Conservation (phyloP, 2,329 filamentous ascomycete genomes). For the Pseudocercospora eumusae region DNA sequence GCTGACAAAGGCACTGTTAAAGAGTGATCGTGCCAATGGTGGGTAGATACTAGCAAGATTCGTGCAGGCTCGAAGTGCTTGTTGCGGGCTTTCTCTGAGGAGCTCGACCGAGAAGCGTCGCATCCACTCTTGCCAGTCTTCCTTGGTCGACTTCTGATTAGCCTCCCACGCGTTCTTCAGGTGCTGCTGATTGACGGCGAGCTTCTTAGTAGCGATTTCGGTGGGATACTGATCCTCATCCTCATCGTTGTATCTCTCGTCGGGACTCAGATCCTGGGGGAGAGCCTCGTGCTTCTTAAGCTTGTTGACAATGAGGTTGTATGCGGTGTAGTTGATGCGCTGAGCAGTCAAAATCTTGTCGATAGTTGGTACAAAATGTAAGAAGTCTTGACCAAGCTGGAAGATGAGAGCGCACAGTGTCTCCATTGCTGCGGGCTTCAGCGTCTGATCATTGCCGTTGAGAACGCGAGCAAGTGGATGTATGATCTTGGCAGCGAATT, state of each 20-base stretch:
- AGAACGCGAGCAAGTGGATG: conserved; percentile 87
- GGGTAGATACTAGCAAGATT: conserved; percentile 88
- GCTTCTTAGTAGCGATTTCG: conserved; percentile 86
- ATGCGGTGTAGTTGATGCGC: conserved; percentile 85
- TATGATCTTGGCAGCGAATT: conserved; percentile 94
- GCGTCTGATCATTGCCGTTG: conserved; percentile 66
- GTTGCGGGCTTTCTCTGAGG: conserved; percentile 91
- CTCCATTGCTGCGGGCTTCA: conserved; percentile 83
- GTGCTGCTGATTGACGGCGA: conserved; percentile 96
- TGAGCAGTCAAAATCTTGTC: conserved; percentile 79
- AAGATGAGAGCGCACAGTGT: conserved; percentile 94
- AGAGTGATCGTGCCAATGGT: conserved; percentile 86
- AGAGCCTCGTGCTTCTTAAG: conserved; percentile 90
- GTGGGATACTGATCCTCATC: conserved; percentile 78
- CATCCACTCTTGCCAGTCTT: conserved; percentile 99
- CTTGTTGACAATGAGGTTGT: conserved; percentile 88
- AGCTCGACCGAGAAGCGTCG: conserved; percentile 93
- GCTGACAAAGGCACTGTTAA: conserved; percentile 98
- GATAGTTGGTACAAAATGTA: conserved; percentile 90
- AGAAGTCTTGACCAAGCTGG: conserved; percentile 91
- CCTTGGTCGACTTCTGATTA: conserved; percentile 91
- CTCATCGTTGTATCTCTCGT: conserved; percentile 68
- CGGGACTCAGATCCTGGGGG: conserved; percentile 90
- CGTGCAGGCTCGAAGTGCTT: conserved; percentile 89
- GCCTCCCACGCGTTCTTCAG: conserved; percentile 97